Evolutionary conservation across 495 filamentous ascomycete genomes (phyloP).

Genomic region (Parathielavia hyrcaniae): DNA sequence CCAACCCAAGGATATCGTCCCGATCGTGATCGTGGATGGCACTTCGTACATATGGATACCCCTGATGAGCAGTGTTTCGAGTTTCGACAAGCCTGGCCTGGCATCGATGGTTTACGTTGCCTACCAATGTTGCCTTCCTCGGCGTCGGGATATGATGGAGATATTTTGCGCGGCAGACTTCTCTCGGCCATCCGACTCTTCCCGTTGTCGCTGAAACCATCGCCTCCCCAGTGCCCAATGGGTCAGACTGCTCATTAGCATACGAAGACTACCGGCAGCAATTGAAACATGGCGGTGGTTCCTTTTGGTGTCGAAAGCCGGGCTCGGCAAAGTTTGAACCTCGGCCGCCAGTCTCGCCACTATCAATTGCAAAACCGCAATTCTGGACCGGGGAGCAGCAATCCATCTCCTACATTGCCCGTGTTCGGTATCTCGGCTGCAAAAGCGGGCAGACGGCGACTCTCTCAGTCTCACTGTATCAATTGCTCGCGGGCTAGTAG

Average conservation of each 20-base stretch:
- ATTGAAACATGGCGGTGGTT: neutral
- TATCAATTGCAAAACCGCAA: neutral
- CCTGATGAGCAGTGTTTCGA: no score
- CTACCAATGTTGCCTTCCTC: no score
- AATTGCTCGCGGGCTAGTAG: no score
- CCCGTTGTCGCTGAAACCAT: neutral
- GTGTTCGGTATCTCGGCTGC: slow-evolving; percentile 12
- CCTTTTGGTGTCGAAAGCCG: neutral
- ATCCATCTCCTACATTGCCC: neutral
- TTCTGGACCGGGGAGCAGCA: neutral
- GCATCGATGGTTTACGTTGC: no score
- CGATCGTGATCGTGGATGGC: no score
- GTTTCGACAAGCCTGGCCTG: no score
- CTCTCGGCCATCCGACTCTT: neutral
- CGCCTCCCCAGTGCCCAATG: neutral
- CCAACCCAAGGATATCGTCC: no score
- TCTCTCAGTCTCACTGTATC: no score
- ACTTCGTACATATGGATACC: no score
- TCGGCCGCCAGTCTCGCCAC: neutral
- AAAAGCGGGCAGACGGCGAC: slow-evolving; percentile 3
- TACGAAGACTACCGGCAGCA: neutral
- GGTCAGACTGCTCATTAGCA: neutral
- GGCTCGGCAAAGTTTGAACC: neutral
- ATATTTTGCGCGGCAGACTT: no score
- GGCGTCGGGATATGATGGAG: no score